Evolutionary conservation across 257 asterid species (phyloP).

Genomic region (Galeopsis tetrahit): DNA sequence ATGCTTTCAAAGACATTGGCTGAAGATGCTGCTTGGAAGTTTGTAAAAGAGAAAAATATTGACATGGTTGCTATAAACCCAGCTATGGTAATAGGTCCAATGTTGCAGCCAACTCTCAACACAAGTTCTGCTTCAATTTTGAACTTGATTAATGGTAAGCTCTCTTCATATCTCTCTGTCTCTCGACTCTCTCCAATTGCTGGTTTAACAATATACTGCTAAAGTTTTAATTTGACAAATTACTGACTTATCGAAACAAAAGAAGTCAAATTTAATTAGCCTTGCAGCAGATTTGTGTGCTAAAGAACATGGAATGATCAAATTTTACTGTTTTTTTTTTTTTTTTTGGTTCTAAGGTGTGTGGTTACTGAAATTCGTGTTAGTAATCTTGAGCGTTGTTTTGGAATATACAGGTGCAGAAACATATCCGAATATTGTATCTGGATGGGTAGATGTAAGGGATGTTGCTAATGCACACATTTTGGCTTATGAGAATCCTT

Average conservation of each 20-base stretch:
- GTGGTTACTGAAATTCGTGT: not conserved
- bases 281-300: not conserved
- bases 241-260: not conserved
- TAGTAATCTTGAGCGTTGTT: not conserved
- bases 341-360: not conserved
- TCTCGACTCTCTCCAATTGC: not conserved
- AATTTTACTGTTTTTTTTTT: not conserved
- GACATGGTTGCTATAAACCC: constrained; percentile 77
- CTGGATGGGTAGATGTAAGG: constrained; percentile 70
- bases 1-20: constrained; percentile 81
- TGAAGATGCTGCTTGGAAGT: constrained; percentile 87
- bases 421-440: constrained; percentile 51
- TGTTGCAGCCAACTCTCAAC: constrained; percentile 80
- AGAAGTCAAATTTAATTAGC: not conserved
- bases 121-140: constrained; percentile 66
- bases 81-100: constrained; percentile 76
- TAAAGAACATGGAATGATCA: constrained; percentile 4
- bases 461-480: constrained; percentile 83
- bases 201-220: not conserved
- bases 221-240: not conserved
- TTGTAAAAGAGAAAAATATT: constrained; percentile 69
- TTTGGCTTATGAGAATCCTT: constrained; percentile 65
- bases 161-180: not conserved
- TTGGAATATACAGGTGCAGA: constrained; percentile 57
- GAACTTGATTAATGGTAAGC: constrained; percentile 67